These are phyloP conservation scores for Monosiga brevicollis DNA, from an alignment of 78 protist species.

Conservation along the genomic window DNA sequence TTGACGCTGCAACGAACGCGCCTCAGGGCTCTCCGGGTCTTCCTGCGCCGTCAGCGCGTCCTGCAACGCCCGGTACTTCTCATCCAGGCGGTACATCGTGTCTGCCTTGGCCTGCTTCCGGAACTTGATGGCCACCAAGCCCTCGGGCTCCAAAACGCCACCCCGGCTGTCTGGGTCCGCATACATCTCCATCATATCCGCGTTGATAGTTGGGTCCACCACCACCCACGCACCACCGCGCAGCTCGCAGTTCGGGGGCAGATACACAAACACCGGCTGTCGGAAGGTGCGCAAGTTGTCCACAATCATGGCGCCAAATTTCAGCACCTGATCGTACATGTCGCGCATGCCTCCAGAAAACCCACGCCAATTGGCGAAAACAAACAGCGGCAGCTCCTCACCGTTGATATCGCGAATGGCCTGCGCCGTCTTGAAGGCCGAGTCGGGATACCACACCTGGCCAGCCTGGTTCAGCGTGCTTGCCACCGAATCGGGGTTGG, in stretches of 20 bases:
- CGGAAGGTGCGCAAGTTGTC: conserved; percentile 73
- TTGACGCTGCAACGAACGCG: not conserved
- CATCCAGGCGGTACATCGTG: conserved; percentile 72
- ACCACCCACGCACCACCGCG: conserved; percentile 99
- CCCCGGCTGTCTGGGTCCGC: conserved; percentile 73
- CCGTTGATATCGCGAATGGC: conserved; percentile 80
- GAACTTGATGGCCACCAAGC: conserved; percentile 74
- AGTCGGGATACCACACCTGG: conserved; percentile 96
- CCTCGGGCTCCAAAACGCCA: conserved; percentile 92
- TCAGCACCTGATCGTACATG: conserved; percentile 93
- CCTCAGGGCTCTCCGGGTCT: conserved; percentile 5
- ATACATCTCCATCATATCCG: conserved; percentile 86
- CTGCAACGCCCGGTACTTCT: not conserved
- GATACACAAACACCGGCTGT: conserved; percentile 86
- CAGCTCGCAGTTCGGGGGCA: conserved; percentile 87
- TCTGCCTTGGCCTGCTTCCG: conserved; percentile 38
- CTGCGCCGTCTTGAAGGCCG: conserved; percentile 92
- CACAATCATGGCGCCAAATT: conserved; percentile 93
- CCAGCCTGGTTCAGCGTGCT: conserved; percentile 68
- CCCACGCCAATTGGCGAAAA: conserved; percentile 96
- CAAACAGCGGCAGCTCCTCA: conserved; percentile 79
- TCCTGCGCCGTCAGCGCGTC: conserved; percentile 12
- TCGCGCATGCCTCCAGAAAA: conserved; percentile 96
- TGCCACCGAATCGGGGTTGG: conserved; percentile 68
- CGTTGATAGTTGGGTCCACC: conserved; percentile 85